Base-by-base conservation (phyloP, 1,139 yeast species). In the Pichia sp. region DNA sequence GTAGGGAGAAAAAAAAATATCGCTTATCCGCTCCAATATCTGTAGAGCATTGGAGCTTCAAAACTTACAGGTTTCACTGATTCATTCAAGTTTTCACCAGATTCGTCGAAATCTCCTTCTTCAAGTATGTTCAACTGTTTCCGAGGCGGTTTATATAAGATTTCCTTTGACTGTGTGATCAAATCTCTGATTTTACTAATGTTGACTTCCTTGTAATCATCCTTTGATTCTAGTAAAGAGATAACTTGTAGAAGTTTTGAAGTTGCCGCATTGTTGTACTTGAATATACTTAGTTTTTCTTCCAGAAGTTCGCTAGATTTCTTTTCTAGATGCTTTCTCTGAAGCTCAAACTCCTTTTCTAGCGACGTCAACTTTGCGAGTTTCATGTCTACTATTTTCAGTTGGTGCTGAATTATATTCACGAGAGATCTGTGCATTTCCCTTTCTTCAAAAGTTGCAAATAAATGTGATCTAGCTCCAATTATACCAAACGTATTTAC, bases 241-340 rank as follows among this genome's bases (percentile, higher is more conserved):
- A 78, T 67, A 0, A 78, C 78, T 56, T 75, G 75, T 51, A 71
- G 71, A 48, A 86, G 71, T 61, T 82, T 77, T 48, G 73, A 72
- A 47, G 83, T 77, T 12, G 84, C 79, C 12, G 72, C 72, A 29
- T 78, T 71, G 6, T 87, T 81, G 49, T 85, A 80, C 61, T 79
- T 80, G 55, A 87, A 81, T 60, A 90, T 79, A 17, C 92, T 80
- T 54, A 93, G 71, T 55, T 96, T 77, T 66, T 92, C 96, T 57
- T 88, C 71, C 62, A 90, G 85, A 31, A 89, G 73, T 60, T 88
- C 93, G 67, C 90, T 95, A 60, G 93, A 93, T 65, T 86, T 91
- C 58, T 79, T 79, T 51, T 85, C 85, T 57, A 93, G 69, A 55
- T 81, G 80, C 58, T 86, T 85, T 60, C 90, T 84, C 69, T 92